Evolutionary conservation across 305 asterid genomes (phyloP).

Genomic region (Striga hermonthica): DNA sequence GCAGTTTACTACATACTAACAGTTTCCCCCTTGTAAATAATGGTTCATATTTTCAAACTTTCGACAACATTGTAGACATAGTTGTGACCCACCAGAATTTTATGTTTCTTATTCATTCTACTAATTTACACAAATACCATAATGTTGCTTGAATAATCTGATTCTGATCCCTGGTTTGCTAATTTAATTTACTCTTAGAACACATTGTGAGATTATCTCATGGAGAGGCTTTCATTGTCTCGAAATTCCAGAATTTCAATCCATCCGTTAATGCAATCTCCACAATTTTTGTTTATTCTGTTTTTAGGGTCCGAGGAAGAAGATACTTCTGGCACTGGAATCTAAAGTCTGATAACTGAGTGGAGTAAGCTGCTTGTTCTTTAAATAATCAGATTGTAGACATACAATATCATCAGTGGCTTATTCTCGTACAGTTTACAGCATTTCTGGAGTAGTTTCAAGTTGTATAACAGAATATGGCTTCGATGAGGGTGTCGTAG

Average conservation of each 20-base stretch:
- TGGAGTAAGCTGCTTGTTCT: conserved; percentile 7
- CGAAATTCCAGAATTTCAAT: neutral
- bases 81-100: neutral
- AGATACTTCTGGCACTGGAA: conserved; percentile 63
- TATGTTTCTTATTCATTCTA: neutral
- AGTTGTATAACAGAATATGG: conserved; percentile 11
- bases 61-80: neutral
- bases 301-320: conserved; percentile 62
- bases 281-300: conserved; percentile 24
- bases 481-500: conserved; percentile 21
- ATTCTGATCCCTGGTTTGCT: neutral
- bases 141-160: conserved; percentile 6
- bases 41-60: neutral
- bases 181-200: neutral
- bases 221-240: conserved; percentile 12
- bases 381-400: conserved; percentile 20
- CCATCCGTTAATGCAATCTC: conserved; percentile 4
- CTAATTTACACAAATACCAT: neutral
- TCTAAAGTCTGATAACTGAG: conserved; percentile 40
- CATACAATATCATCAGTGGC: conserved; percentile 17
- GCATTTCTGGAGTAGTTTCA: conserved; percentile 20
- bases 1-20: too few relatives aligned
- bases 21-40: neutral
- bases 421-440: conserved; percentile 22
- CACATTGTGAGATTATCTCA: neutral